Percentiles rank a stretch among this genome's conserved stretches.
Conservation (phyloP, 176 grass and related monocot species). For the Avena insularis region DNA sequence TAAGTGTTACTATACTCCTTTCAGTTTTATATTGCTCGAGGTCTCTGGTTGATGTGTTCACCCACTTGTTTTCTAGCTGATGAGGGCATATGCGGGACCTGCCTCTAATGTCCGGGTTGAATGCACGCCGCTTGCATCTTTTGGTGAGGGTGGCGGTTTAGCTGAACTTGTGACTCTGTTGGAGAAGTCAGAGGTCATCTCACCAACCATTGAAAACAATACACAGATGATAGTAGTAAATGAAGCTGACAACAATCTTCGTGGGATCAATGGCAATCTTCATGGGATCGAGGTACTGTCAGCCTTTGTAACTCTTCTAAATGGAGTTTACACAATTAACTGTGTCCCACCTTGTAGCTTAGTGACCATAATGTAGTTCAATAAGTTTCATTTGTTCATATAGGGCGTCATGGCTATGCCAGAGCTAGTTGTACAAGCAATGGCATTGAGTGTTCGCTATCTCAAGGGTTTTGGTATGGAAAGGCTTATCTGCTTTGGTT, state of each 20-base stretch:
- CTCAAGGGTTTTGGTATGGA: conserved; percentile 87
- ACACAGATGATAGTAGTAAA: conserved; percentile 40
- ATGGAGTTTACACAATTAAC: conserved; percentile 27
- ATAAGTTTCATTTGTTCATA: conserved; percentile 14
- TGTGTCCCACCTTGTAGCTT: not conserved
- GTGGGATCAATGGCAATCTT: conserved; percentile 56
- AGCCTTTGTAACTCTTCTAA: conserved; percentile 31
- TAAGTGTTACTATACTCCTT: not conserved
- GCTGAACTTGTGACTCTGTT: conserved; percentile 77
- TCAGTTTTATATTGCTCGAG: conserved; percentile 4
- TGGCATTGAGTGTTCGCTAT: conserved; percentile 70
- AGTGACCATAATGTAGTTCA: conserved; percentile 21
- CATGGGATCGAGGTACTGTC: conserved; percentile 72
- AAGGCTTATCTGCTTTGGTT: conserved; percentile 77
- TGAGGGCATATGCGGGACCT: conserved; percentile 72
- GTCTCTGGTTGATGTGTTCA: conserved; percentile 17
- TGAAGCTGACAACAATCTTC: conserved; percentile 50
- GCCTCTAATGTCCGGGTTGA: conserved; percentile 79
- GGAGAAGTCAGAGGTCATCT: conserved; percentile 57
- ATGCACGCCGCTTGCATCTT: conserved; percentile 52
- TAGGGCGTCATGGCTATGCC: conserved; percentile 83
- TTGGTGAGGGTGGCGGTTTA: conserved; percentile 70
- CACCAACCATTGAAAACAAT: conserved; percentile 39
- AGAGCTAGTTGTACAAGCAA: conserved; percentile 80
- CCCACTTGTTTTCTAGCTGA: conserved; percentile 56